phyloP scores from a whole-genome alignment of 345 rosid genomes.

The Citrus sinensis region DVS_A1.0 CM039169.1:31865001-31865500 shows the following conservation, averaged over 20 bases:
- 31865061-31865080: conserved; percentile 61
- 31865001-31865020: conserved; percentile 76
- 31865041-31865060: conserved; percentile 88
- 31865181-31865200: conserved; percentile 57
- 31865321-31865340: conserved; percentile 35
- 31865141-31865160: conserved; percentile 79
- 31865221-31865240: conserved; percentile 65
- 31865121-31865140: conserved; percentile 72
- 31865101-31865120: conserved; percentile 89
- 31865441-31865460: conserved; percentile 34
- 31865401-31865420: conserved; percentile 42
- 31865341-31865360: conserved; percentile 10
- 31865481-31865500: conserved; percentile 36
- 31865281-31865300: conserved; percentile 91
- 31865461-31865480: conserved; percentile 29
- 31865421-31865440: conserved; percentile 28
- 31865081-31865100: conserved; percentile 77
- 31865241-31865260: conserved; percentile 78
- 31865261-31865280: conserved; percentile 84
- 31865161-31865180: conserved; percentile 89
- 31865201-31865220: conserved; percentile 61
- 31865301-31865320: conserved; percentile 76
- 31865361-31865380: conserved; percentile 29
- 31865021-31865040: conserved; percentile 79
- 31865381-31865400: conserved; percentile 59